A percentile compares a stretch with the other conserved stretches of the same genome.
These are phyloP conservation scores for Neurospora sp. DNA, from an alignment of 495 filamentous ascomycete genomes.

Conservation along the genomic window DNA sequence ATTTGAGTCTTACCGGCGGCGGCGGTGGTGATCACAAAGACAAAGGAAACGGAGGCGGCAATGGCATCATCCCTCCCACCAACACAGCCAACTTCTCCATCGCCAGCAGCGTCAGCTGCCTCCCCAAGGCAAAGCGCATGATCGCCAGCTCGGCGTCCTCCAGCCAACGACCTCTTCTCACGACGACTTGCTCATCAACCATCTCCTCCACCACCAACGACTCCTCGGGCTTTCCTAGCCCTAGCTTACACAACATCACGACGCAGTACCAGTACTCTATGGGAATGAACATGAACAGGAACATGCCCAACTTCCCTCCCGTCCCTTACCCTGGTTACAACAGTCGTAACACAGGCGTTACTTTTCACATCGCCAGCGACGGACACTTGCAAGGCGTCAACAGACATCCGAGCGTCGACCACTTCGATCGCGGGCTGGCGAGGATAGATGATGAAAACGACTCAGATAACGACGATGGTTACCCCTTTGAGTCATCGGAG, in stretches of 20 bases:
- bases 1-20: not conserved
- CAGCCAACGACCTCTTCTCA: not conserved
- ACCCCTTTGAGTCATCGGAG: not conserved
- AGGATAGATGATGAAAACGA: constrained; percentile 2
- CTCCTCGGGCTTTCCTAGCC: not conserved
- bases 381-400: not conserved
- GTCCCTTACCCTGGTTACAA: not conserved
- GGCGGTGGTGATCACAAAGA: not conserved
- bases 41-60: not conserved
- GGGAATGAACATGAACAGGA: too few species aligned
- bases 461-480: not conserved
- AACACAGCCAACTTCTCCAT: not conserved
- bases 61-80: not conserved
- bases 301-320: not conserved
- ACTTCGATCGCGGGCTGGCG: constrained; percentile 6
- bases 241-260: not conserved
- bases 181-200: not conserved
- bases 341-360: not conserved
- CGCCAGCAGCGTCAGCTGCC: not conserved
- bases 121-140: not conserved
- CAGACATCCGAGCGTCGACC: not conserved
- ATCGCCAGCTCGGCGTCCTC: not conserved
- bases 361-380: not conserved
- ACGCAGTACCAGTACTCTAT: not conserved
- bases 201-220: not conserved